Base-by-base conservation (phyloP, 176 grass and related monocot species). In the Ensete glaucum region DNA sequence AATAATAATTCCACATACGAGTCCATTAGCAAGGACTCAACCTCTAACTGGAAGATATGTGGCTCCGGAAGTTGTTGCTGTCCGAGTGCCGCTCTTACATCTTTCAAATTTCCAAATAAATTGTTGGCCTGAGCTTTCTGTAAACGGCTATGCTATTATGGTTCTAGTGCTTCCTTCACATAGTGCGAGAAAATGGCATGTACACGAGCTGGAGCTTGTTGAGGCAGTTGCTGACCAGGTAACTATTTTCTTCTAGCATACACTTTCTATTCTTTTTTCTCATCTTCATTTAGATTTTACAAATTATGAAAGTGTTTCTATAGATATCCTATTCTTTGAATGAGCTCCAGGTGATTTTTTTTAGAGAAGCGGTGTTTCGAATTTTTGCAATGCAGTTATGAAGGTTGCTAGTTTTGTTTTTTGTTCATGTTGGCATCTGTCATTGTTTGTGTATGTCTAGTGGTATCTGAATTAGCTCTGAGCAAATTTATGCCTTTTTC, bases 21-120 rank as follows among this genome's bases (percentile, higher is more conserved):
- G 84, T 54, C 79, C 73, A 52, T 73, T 85, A 72, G 84, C 78
- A 56, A 76, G 67, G 66, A 72, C 72, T 50, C 70, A 25, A 17
- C 63, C 59, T 15, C 15, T 77, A 57, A 55, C 53, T 23, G 68
- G 74, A 17, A 72, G 64, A 60, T 69, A 92, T 79, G 72, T 63
- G 67, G 24, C 78, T 60, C 59, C 72, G n/a, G 83, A 64, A 56
- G 82, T 53, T 52, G 58, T 78, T 73, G 58, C 24, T 53, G 22
- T 90, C 24, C 73, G 64, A 67, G 83, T 76, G 0, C 72, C 23
- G 9, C 71, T 83, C 3, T 79, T 78, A 17, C 77, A 79, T 60
- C 53, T 19, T 91, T 77, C 74, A 53, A 77, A 77, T 65, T 77
- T 64, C 19, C 74, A 65, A 24, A 26, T 52, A 52, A 64, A 63